Evolutionary conservation across 768 basidiomycete species (phyloP), one percentile per base, ranked within the genome.

Genomic region (Leccinum obscurum): DNA sequence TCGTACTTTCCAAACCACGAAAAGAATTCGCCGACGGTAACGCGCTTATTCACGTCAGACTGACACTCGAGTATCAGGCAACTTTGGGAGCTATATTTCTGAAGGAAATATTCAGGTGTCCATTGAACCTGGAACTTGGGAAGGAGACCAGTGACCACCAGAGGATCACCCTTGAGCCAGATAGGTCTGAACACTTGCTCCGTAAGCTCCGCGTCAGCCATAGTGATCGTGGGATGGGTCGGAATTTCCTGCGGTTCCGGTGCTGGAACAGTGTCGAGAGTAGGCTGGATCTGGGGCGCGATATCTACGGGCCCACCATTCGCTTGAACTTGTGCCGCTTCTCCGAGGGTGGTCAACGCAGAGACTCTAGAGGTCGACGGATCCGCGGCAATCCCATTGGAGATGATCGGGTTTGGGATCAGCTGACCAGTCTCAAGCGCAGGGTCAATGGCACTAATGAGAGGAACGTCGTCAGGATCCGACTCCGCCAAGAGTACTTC

Each of bases 31-130:
- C 78, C 81, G 6, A 98, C 87, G 0, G 83, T 88, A 6, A 85
- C 80, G 9, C 80, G 76, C 63, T 80, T 82, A 66, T 83, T 89
- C 54, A 72, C 69, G 57, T 94, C 88, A 3, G 81, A 84, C 76
- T 93, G 88, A 67, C 93, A 96, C 71, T 96, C 91, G 15, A 93
- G 80, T 58, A 97, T 86, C 54, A 87, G 77, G 70, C 89, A 88
- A 28, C 69, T 77, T 62, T 90, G 83, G 10, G 78, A 72, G 7
- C 84, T 86, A 69, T 90, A 89, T 62, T 86, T 79, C 55, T 84
- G 73, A 17, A 85, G 82, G 73, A 98, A 94, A 68, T 88, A 90
- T 57, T 88, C 83, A 0, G 95, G 95, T 5, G 83, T 86, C 95
- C 95, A 98, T 58, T 80, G 70, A 61, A 88, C 73, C 65, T 81